phyloP scores from a whole-genome alignment of 345 rosid species.

The Corchorus olitorius region DNA sequence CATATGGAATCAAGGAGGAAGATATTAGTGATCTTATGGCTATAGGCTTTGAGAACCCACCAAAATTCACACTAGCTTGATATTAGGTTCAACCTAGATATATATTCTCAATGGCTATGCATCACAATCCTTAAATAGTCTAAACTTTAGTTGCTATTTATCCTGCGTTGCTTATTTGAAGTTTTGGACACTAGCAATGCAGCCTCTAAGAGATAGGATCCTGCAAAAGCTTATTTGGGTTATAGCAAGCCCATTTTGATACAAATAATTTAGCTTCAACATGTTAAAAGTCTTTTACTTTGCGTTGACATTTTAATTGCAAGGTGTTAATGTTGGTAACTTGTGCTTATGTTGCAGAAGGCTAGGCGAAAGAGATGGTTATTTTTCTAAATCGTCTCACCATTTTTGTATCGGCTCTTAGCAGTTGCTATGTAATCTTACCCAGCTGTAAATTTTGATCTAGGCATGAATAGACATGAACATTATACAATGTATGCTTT shows the following conservation, averaged over 20 bases:
- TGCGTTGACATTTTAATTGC: not conserved
- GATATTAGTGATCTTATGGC: not conserved
- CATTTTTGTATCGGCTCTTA: too few relatives aligned
- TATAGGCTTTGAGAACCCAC: not conserved
- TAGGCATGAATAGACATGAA: not conserved
- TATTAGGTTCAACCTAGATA: not conserved
- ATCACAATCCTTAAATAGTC: not conserved
- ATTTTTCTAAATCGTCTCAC: too few relatives aligned
- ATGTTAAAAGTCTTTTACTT: not conserved
- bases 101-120: not conserved
- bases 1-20: not conserved
- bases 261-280: slow-evolving; percentile 1
- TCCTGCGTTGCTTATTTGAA: not conserved
- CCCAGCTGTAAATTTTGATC: not conserved
- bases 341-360: too few relatives aligned
- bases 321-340: not conserved
- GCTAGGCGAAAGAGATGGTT: too few relatives aligned
- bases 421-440: too few relatives aligned
- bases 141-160: not conserved
- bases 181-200: not conserved
- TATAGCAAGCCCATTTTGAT: not conserved
- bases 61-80: not conserved
- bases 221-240: not conserved
- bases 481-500: not conserved
- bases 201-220: not conserved